Evolutionary conservation across 306 rosid genomes (phyloP).

Genomic region (Comarum palustre): DNA sequence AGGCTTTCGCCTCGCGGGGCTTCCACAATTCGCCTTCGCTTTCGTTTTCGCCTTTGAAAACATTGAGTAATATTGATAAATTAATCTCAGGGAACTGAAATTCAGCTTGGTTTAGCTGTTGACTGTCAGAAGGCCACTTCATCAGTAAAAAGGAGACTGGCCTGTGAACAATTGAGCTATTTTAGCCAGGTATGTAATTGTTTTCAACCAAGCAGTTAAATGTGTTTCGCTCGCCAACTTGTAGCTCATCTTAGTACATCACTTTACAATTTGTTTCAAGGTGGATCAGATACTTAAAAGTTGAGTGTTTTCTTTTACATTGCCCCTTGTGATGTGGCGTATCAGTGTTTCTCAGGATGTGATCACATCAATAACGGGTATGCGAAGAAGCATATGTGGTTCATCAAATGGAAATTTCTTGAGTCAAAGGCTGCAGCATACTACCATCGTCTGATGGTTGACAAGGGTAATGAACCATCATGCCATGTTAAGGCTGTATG

Average conservation of each 20-base stretch:
- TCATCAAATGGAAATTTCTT: slow-evolving; percentile 88
- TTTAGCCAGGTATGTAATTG: slow-evolving; percentile 61
- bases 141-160: slow-evolving; percentile 89
- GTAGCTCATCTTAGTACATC: not conserved
- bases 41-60: too few species aligned
- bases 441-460: slow-evolving; percentile 87
- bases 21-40: too few species aligned
- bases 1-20: too few species aligned
- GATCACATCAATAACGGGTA: slow-evolving; percentile 46
- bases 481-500: slow-evolving; percentile 62
- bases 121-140: slow-evolving; percentile 75
- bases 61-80: slow-evolving; percentile 21
- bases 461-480: slow-evolving; percentile 75
- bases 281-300: not conserved
- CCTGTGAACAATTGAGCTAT: slow-evolving; percentile 84
- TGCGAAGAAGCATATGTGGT: slow-evolving; percentile 71
- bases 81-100: slow-evolving; percentile 73
- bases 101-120: slow-evolving; percentile 93
- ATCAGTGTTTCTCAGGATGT: slow-evolving; percentile 62
- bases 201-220: not conserved
- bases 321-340: slow-evolving; percentile 47
- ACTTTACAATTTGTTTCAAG: not conserved
- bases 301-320: slow-evolving; percentile 1
- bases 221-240: not conserved
- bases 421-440: slow-evolving; percentile 94